These are phyloP conservation scores for Apophysomyces variabilis DNA, from an alignment of 371 early-diverging fungal species.

Conservation along the genomic window DNA sequence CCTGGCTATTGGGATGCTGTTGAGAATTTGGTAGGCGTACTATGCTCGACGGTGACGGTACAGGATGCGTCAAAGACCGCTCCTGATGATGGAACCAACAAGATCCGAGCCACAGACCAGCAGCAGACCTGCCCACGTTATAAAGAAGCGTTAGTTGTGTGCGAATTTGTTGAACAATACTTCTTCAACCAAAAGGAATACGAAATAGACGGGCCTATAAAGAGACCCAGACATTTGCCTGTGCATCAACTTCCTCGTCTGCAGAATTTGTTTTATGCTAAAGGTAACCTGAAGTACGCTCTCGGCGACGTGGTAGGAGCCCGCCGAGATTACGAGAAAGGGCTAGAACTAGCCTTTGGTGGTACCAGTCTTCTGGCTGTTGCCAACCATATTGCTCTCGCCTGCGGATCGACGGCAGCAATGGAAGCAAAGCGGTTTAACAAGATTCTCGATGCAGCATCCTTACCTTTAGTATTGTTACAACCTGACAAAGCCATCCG, in stretches of 20 bases:
- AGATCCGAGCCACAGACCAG: conserved; percentile 1
- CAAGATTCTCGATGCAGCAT: conserved; percentile 25
- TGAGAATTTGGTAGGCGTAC: conserved; percentile 84
- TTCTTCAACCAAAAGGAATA: conserved; percentile 38
- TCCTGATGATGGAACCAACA: conserved; percentile 8
- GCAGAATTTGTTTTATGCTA: conserved; percentile 82
- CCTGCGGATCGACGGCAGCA: conserved; percentile 38
- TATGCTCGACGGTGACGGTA: conserved; percentile 57
- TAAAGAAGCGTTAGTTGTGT: conserved; percentile 80
- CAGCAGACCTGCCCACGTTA: conserved; percentile 54
- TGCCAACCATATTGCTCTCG: conserved; percentile 50
- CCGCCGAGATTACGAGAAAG: conserved; percentile 79
- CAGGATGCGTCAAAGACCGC: conserved; percentile 22
- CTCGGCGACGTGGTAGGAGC: conserved; percentile 77
- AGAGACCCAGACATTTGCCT: conserved; percentile 45
- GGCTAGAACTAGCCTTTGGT: conserved; percentile 78
- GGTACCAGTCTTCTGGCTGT: conserved; percentile 64
- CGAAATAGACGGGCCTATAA: conserved; percentile 16
- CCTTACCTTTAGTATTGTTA: conserved; percentile 61
- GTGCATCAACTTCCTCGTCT: conserved; percentile 70
- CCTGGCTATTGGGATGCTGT: conserved; percentile 95
- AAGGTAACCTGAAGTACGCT: conserved; percentile 83
- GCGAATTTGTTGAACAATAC: conserved; percentile 76
- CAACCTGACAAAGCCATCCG: conserved; percentile 72
- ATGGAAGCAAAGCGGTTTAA: conserved; percentile 27